phyloP scores from a whole-genome alignment of 148 eudicot species.

The Silene uniflora region DNA sequence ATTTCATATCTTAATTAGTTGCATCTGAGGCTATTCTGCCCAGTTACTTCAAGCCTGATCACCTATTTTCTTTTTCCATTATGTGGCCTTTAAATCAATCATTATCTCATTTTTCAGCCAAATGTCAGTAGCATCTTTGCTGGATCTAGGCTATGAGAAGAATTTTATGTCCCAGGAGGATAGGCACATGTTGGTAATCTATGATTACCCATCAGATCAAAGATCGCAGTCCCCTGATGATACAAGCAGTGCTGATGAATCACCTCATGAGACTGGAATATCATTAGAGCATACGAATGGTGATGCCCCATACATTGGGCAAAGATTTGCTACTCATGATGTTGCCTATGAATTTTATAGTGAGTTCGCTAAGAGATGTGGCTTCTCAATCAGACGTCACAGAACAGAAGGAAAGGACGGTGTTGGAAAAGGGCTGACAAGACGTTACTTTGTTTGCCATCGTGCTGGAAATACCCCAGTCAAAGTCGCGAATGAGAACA shows the following conservation, averaged over 20 bases:
- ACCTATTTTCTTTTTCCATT: background rate
- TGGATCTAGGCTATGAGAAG: conserved; percentile 26
- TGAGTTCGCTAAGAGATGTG: conserved; percentile 79
- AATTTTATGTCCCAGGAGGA: conserved; percentile 55
- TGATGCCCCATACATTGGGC: conserved; percentile 72
- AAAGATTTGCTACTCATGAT: conserved; percentile 81
- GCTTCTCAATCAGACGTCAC: conserved; percentile 93
- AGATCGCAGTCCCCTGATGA: conserved; percentile 80
- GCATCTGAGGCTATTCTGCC: background rate
- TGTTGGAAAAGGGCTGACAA: conserved; percentile 87
- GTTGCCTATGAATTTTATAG: conserved; percentile 88
- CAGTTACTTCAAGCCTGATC: background rate
- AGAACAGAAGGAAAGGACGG: conserved; percentile 97
- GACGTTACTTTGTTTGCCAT: conserved; percentile 94
- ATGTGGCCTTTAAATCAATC: background rate
- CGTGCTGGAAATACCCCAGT: conserved; percentile 91
- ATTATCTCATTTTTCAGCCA: background rate
- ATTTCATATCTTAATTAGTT: background rate
- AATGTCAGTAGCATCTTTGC: conserved; percentile 22
- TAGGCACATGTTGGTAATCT: conserved; percentile 49
- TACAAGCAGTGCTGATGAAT: conserved; percentile 75
- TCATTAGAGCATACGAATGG: conserved; percentile 60
- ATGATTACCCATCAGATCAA: conserved; percentile 78
- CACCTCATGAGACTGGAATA: conserved; percentile 63
- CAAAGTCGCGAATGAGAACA: conserved; percentile 58